Base-by-base conservation (phyloP, 352 stramenopile genomes). In the Blastocystis hominis region DNA sequence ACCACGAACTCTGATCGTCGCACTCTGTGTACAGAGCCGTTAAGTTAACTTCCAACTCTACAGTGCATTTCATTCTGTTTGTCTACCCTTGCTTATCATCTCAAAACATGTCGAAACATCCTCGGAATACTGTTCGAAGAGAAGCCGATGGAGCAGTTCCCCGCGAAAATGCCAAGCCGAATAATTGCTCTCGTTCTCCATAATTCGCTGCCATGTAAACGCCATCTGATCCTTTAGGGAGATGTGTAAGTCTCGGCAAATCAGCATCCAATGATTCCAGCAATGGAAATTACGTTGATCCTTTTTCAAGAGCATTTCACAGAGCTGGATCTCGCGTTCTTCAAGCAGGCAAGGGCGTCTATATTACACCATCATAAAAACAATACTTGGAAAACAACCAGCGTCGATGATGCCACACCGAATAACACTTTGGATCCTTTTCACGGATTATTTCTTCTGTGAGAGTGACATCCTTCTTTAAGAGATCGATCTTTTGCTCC, bases 211-310 rank as follows among this genome's bases (percentile, higher is more conserved):
- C n/a, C 91, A 94, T 13, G 95, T 97, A 89, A 98, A 98, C 38
- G 93, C 93, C 63, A 97, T 92, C 88, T 98, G 93, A 30, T 92
- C 86, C 50, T 88, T 55, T 7, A 72, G 44, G n/a, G 79, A n/a
- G 5, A 89, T 9, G 42, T 42, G 69, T 42, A 88, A 76, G 38
- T 89, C 17, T 46, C 89, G 0, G 92, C 90, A 38, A 94, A 90
- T 88, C 91, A 94, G 54, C 91, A 75, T 89, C 42, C 94, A 94
- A 90, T 98, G 98, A 89, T 98, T 98, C 95, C 96, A 99, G 90
- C 96, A 98, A 90, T 99, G 97, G 89, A 99, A 99, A 88, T 99
- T 99, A 46, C 96, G 92, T 81, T 98, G 95, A 90, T 99, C 97
- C 75, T 92, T 50, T 62, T 90, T 80, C 54, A 96, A 75, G 63